Base-by-base conservation (phyloP, 768 basidiomycete species). In the Leucocoprinus sp. region DNA sequence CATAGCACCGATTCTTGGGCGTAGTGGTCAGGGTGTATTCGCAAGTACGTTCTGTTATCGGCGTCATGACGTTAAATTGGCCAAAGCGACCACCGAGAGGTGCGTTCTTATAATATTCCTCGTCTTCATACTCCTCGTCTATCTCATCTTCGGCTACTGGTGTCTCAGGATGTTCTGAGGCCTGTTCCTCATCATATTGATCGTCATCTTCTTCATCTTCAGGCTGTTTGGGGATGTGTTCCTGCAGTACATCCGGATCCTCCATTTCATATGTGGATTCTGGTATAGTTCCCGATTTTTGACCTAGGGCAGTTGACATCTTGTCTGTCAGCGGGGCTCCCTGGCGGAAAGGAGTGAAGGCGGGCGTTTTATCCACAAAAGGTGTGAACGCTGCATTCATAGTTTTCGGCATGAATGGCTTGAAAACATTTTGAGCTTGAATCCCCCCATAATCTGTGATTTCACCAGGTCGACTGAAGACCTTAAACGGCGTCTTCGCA, bases 11-110 rank as follows among this genome's bases (percentile, higher is more conserved):
- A 19, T 66, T 63, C 50, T 68, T 70, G 14, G 74, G 73, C 2
- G 74, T 75, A 12, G 78, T 84, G 54, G 79, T 84, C 24, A 71
- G 71, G 2, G 85, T 73, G 45, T 64, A 93, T 62, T 98, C 96
- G 55, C 78, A 77, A 8, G 96, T 98, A 33, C 93, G 74, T 63
- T 99, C 96, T 9, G 90, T 90, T 62, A 98, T 97, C 2, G 96
- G 95, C 7, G 95, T 98, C 92, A 99, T 93, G 45, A 93, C 82
- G 57, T 86, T 82, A 64, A 97, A 87, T 48, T 75, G 71, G 27
- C 84, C 86, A 57, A 88, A 85, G 21, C 87, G 76, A 14, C 86
- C 82, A 12, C 82, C 84, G 41, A 83, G 68, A 22, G 84, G 82
- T 15, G 71, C 64, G 18, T 72, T 68, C 38, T 64, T 67, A 49